Base-by-base conservation (phyloP, 2,329 filamentous ascomycete genomes). In the Nemania sp. region DNA sequence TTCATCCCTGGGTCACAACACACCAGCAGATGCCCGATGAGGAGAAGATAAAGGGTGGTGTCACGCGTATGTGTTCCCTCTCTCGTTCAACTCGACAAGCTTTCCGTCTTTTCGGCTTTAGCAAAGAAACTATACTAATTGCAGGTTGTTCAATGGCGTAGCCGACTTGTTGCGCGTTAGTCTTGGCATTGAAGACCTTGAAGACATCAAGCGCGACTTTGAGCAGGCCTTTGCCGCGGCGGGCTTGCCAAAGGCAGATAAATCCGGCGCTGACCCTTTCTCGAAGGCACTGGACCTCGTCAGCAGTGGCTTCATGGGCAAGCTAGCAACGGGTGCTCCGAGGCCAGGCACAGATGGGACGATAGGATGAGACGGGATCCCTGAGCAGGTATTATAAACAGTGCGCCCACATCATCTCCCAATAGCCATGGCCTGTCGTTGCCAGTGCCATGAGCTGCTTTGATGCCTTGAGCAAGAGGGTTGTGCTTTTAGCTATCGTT, bases 1-100 rank as follows among this genome's bases (percentile, higher is more conserved):
- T 90, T 60, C 88, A 90, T 71, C 88, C 88, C 1, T 89, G 87
- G 86, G 86, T 84, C 10, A 90, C 88, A 1, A 91, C 88, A 15
- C 88, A 91, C 69, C 85, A 90, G 75, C 88, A 90, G 74, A 79
- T 90, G 60, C 81, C 77, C 18, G 86, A 89, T 11, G 81, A 89
- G 67, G 88, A 90, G 76, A 87, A 84, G 72, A 75, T 80, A 46
- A 83, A 80, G 69, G 87, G 84, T 18, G 88, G 88, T 68, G 87
- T 90, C 18, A 90, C 87, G 74, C 69, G 70, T 72, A 66, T 13
- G 70, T 71, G 43, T 45, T 49, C 50, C 39, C 10, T 7, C 40
- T 49, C 20, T 17, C 13, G 12, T 43, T n/a, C 39, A 49, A 35
- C 18, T 17, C 29, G 11, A 17, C 35, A 4, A 15, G 29, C 11